Base-by-base conservation (phyloP, 139 green algal species). In the Axilococcus clingmanii region DNA sequence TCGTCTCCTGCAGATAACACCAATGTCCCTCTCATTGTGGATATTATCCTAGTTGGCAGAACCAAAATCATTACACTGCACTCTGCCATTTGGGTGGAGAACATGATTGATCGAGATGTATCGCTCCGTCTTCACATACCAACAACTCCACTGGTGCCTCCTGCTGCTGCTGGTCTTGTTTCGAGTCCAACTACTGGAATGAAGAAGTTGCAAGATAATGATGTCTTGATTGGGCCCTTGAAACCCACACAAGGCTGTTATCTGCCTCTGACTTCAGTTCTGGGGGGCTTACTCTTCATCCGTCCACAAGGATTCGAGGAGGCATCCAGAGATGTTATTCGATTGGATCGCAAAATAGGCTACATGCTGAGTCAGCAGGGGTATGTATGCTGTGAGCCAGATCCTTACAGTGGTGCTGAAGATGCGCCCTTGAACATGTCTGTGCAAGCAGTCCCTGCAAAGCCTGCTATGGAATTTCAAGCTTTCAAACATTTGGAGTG, bases 61-160 rank as follows among this genome's bases (percentile, higher is more conserved):
- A 84, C 76, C 46, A 87, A 89, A 59, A 81, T 87, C 46, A 71
- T 92, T 51, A 82, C 66, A 7, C 55, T 94, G 27, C 83, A 87
- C 65, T 80, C 66, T 3, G 55, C 56, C 22, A 63, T 92, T 11
- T 84, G 76, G 70, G 36, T 87, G 24, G 59, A 80, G 34, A 94
- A 94, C 69, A 42, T 33, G 36, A 89, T 79, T 5, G 57, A 68
- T 45, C 46, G 66, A 16, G 32, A 35, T 7, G 43, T 66, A 17
- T 32, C 57, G 22, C 71, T 89, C 41, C 62, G 77, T 2, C 67
- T 94, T 41, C 78, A 88, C 46, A 32, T 85, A 9, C 75, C 77
- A 45, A 69, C 75, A 33, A 68, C 61, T 27, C 64, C 70, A 29
- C 63, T 83, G 32, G 68, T 75, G 14, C 68, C 71, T 32, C 71